A percentile compares a stretch with the other conserved stretches of the same genome.
These are phyloP conservation scores for Yarrowia keelungensis DNA, from an alignment of 805 yeast genomes.

Conservation along the genomic window DNA sequence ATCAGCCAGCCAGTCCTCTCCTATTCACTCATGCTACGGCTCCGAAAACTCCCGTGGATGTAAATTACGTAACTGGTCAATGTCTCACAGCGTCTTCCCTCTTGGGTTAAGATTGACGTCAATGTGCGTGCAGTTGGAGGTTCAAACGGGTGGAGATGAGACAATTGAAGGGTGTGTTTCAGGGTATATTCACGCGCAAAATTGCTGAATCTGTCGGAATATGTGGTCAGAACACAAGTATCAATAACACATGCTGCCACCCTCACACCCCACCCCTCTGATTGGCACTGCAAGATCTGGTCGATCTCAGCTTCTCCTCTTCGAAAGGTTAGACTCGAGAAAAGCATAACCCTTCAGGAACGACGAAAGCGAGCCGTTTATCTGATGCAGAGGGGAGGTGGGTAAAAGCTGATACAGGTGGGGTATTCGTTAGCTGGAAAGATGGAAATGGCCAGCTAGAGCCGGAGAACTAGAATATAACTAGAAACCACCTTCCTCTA, in stretches of 20 bases:
- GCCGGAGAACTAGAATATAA: no score
- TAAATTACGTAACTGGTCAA: neutral
- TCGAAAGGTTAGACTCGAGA: neutral
- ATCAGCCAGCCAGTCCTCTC: no score
- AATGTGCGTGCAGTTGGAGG: neutral
- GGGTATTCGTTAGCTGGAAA: neutral
- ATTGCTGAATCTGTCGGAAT: no score
- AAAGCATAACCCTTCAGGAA: constrained; percentile 10
- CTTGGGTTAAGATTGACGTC: constrained; percentile 8
- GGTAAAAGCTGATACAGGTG: no score
- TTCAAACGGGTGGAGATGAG: neutral
- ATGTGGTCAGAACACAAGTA: no score
- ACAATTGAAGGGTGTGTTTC: neutral
- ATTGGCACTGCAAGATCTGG: neutral
- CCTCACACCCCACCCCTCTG: neutral
- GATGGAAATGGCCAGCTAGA: no score
- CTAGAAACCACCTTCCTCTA: no score
- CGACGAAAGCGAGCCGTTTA: constrained; percentile 24
- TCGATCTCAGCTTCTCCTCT: neutral
- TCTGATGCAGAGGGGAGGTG: neutral
- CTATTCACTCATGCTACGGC: no score
- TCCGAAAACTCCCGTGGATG: neutral
- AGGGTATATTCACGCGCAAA: no score
- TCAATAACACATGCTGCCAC: no score
- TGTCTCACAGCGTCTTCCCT: constrained; percentile 3